Evolutionary conservation across 495 filamentous ascomycete species (phyloP), one percentile per base, ranked within the genome.

Genomic region (Aspergillus steynii): DNA sequence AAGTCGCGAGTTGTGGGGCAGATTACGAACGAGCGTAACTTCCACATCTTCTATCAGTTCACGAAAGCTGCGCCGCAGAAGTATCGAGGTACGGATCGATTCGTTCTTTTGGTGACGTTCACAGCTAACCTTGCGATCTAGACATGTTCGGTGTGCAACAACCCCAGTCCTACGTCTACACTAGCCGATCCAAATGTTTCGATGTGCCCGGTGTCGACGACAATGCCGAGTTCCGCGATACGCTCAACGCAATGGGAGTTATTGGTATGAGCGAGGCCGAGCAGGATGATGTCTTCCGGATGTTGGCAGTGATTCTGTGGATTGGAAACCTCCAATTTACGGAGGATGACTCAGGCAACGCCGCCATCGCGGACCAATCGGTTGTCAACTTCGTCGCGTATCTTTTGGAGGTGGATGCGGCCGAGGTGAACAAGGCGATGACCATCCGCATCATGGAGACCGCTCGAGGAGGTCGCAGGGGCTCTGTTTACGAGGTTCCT

Each of bases 21-120:
- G 78, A 98, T 97, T 64, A 82, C 75, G 59, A 94, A 98, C 63
- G 96, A 99, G 82, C 86, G 96, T 63, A 98, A 96, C 73, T 99
- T 99, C 77, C 96, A 99, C 74, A 98, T 99, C 66, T 98, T 99
- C 73, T 99, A 99, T 74, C 96, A 99, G 72, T 97, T 97, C 74
- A 89, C 96, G 26, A 99, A 99, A 72, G 93, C 90, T 1, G 96
- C 95, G 14, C 89, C 92, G 9, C 83, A 89, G 67, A 87, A 89
- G 50, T 96, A 97, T 73, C 81, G 93, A 71, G 83, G 84, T 86
- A 77, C 58, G 71, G 42, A 29, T 34, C 37, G 10, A 49, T 29
- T 45, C 25, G 48, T 47, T 46, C 29, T 49, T 15, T 25, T 14
- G 42, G 34, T 9, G 25, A 51, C 51, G 42, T 14, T 9, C n/a